phyloP scores from a whole-genome alignment of 495 filamentous ascomycete species.

The Aspergillus funiculosus region DNA sequence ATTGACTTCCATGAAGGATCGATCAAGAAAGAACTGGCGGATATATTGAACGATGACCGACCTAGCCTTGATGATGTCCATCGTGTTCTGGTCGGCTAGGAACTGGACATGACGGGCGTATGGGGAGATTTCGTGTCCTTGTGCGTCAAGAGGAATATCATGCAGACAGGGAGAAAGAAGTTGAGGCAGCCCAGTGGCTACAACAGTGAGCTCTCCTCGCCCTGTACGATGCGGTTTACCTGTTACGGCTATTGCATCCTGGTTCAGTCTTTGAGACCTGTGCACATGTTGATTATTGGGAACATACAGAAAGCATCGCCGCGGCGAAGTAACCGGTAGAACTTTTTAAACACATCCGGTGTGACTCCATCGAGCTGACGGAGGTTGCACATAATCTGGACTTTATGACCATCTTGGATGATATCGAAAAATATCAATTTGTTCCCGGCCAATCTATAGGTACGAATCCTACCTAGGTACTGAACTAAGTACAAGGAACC shows the following conservation, averaged over 20 bases:
- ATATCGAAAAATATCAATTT: conserved; percentile 84
- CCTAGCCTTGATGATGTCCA: conserved; percentile 67
- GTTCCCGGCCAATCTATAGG: conserved; percentile 52
- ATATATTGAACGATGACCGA: conserved; percentile 68
- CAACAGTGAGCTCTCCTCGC: conserved; percentile 72
- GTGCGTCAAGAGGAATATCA: conserved; percentile 59
- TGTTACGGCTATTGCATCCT: conserved; percentile 47
- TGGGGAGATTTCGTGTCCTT: conserved; percentile 61
- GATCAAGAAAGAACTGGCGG: conserved; percentile 63
- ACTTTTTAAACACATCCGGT: conserved; percentile 50
- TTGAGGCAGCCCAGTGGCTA: conserved; percentile 57
- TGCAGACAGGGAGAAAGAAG: conserved; percentile 74
- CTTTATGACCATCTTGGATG: conserved; percentile 57
- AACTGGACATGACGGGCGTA: conserved; percentile 72
- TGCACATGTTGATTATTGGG: conserved; percentile 8
- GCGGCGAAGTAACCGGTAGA: conserved; percentile 53
- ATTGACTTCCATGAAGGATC: conserved; percentile 75
- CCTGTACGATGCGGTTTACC: conserved; percentile 67
- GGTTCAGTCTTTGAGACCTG: conserved; percentile 15
- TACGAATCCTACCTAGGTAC: conserved; percentile 63
- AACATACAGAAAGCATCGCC: conserved; percentile 75
- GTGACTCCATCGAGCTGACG: conserved; percentile 45
- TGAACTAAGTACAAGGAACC: conserved; percentile 43
- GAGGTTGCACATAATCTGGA: conserved; percentile 71
- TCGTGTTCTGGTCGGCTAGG: conserved; percentile 58